Base-by-base conservation (phyloP, 2,329 filamentous ascomycete species). In the Sporothrix sp. region DNA sequence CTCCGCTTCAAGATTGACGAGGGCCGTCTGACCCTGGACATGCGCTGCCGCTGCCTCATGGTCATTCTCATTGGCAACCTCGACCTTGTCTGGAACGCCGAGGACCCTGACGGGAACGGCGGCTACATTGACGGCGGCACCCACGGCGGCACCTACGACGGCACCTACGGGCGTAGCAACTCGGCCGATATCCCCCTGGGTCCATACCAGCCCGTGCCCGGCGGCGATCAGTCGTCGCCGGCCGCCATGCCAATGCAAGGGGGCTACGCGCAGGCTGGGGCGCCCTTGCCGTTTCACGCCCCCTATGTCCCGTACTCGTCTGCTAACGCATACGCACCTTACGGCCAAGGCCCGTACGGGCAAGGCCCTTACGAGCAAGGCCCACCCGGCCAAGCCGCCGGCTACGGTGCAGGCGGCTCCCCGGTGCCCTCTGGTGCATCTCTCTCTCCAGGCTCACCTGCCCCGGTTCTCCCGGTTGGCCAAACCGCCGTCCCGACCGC, bases 51-150 rank as follows among this genome's bases (percentile, higher is more conserved):
- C 37, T 57, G 55, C 39, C 54, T 63, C n/a, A 59, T 61, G 56
- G 25, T 60, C n/a, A 57, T 63, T 7, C 57, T 62, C 4, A 59
- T 61, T 14, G 60, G 60, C 1, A 62, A 62, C 33, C 57, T 62
- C 4, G 60, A 63, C 30, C 51, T 61, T n/a, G 50, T 47, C 39
- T 59, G 52, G 57, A 52, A 53, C 23, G 53, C 55, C n/a, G 45
- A 47, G 18, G 48, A 46, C 18, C 47, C 48, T n/a, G n/a, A 28
- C 33, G 30, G 44, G 6, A n/a, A 43, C 10, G 38, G 43, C 21
- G 48, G 52, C 14, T 43, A 51, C 32, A 36, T 51, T 4, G 49
- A 52, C 8, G 45, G 38, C 7, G 46, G 47, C 10, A 38, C 36
- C 2, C 40, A 48, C 20, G 28, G 21, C 9, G 8, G 39, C 27